Evolutionary conservation across 2,329 filamentous ascomycete species (phyloP).

Genomic region (Cercospora sojina): DNA sequence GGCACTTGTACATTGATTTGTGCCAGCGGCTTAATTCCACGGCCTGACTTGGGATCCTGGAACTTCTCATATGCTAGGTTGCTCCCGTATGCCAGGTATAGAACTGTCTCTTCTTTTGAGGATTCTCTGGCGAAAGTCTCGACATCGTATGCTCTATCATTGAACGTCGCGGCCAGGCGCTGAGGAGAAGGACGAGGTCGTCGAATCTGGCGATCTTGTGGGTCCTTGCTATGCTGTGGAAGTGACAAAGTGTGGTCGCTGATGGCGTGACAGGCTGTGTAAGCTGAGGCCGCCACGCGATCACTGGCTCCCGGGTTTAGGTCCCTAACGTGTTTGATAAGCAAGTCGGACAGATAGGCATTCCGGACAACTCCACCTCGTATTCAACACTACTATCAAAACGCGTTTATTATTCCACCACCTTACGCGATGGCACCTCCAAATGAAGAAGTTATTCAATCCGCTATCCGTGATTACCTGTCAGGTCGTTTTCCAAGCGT

Average conservation of each 20-base stretch:
- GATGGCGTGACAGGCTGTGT: slow-evolving; percentile 27
- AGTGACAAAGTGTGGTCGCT: slow-evolving; percentile 8
- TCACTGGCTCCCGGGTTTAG: slow-evolving; percentile 13
- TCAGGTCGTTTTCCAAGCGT: no score
- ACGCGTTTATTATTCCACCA: no score
- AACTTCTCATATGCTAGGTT: slow-evolving; percentile 83
- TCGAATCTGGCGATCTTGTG: slow-evolving; percentile 1
- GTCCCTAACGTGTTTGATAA: no score
- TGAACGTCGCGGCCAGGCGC: slow-evolving; percentile 24
- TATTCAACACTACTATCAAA: no score
- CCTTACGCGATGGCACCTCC: no score
- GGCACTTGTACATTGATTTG: slow-evolving; percentile 81
- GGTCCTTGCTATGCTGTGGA: background rate
- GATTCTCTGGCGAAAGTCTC: slow-evolving; percentile 23
- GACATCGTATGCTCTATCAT: slow-evolving; percentile 27
- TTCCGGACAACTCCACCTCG: no score
- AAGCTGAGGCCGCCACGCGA: slow-evolving; percentile 23
- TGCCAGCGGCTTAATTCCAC: slow-evolving; percentile 78
- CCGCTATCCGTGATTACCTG: no score
- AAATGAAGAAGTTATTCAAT: no score
- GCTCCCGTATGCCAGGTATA: slow-evolving; percentile 74
- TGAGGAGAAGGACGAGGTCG: slow-evolving; percentile 17
- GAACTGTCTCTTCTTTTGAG: slow-evolving; percentile 30
- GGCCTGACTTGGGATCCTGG: slow-evolving; percentile 54
- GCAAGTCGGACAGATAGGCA: no score